Evolutionary conservation across 805 yeast genomes (phyloP).

Genomic region (Priceomyces castillae): DNA sequence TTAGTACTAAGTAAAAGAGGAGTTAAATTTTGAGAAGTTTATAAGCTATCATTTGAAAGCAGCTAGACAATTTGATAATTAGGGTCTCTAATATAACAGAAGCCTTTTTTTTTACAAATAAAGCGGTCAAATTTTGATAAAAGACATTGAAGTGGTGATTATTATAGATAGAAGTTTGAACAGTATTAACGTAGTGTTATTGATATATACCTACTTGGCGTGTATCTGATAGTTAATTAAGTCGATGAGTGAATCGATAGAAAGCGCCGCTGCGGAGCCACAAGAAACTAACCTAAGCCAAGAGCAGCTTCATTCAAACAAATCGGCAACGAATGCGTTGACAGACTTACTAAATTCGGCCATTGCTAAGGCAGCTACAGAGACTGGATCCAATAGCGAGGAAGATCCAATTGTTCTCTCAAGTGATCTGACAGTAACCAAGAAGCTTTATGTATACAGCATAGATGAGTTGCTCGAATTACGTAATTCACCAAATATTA

Average conservation of each 20-base stretch:
- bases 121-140: neutral
- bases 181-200: no score
- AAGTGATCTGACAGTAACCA: slow-evolving; percentile 6
- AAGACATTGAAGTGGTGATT: neutral
- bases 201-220: no score
- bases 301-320: neutral
- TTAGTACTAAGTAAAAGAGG: no score
- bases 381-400: slow-evolving; percentile 31
- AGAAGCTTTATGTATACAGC: slow-evolving; percentile 19
- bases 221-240: neutral
- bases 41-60: no score
- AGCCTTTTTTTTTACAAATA: neutral
- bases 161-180: neutral
- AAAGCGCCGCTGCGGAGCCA: neutral
- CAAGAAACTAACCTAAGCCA: neutral
- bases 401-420: slow-evolving; percentile 8
- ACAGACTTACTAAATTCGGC: slow-evolving; percentile 45
- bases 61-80: neutral
- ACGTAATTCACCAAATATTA: slow-evolving; percentile 34
- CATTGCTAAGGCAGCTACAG: slow-evolving; percentile 47
- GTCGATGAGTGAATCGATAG: neutral
- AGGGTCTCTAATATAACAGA: neutral
- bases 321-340: slow-evolving; percentile 24
- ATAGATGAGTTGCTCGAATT: slow-evolving; percentile 29
- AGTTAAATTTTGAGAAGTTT: no score